Evolutionary conservation across 2,329 filamentous ascomycete genomes (phyloP), one percentile per base, ranked within the genome.

Genomic region (Botrytis fabae): DNA sequence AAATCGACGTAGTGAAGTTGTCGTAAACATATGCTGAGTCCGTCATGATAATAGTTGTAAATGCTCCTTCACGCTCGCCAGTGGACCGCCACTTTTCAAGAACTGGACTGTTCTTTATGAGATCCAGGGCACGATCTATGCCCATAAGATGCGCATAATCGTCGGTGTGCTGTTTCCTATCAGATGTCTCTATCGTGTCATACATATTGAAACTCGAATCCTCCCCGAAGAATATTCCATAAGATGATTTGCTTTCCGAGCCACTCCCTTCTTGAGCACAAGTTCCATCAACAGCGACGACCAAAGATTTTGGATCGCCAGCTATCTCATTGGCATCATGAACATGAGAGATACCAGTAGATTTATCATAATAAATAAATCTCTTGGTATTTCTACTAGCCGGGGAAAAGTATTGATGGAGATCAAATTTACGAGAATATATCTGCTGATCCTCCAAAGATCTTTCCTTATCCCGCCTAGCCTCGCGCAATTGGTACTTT

Each of bases 361-460:
- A 25, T 32, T 1, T 1, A 68, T 68, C 35, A 25, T 68, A 42
- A 22, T 57, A 28, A 4, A 68, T 68, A 20, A 68, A 68, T 25
- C 35, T 68, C 28, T 68, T 54, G 6, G 48, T 68, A 25, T 68
- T 68, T 5, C 65, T 57, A 22, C 65, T 68, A 20, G 65, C 65
- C 0, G 65, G 65, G 1, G 65, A 68, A n/a, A 68, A 68, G 7
- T 68, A 68, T 12, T 68, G 65, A 57, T 68, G 65, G 2, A 68
- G 65, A 22, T 68, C 48, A 68, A 68, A 68, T 54, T 42, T 68
- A 6, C 65, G 65, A 16, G 65, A 57, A 14, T 9, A 68, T 16
- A 42, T 68, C 28, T 16, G n/a, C 38, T 16, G n/a, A 1, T 68
- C 65, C 12, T 42, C 48, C 0, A 5, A 2, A 42, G 65, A 68